Percentiles rank a stretch among this genome's conserved stretches.
phyloP scores from a whole-genome alignment of 495 filamentous ascomycete species.

The Zalerion maritima region DNA sequence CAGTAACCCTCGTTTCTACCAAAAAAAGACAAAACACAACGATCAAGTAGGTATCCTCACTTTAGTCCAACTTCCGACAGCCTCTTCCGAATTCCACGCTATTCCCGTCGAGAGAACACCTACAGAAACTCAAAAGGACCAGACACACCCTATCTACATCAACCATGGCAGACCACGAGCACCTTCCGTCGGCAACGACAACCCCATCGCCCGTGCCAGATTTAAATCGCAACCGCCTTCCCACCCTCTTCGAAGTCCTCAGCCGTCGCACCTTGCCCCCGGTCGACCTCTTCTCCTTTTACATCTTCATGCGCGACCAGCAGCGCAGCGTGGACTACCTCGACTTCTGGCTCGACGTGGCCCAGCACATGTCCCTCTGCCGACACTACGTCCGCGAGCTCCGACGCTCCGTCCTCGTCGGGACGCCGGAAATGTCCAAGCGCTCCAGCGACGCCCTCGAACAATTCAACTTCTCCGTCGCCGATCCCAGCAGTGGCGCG shows the following conservation, averaged over 20 bases:
- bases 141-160: too few relatives aligned
- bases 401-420: slow-evolving; percentile 79
- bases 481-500: slow-evolving; percentile 27
- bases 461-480: slow-evolving; percentile 45
- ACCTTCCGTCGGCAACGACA: slow-evolving; percentile 9
- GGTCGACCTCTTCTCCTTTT: slow-evolving; percentile 95
- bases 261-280: slow-evolving; percentile 81
- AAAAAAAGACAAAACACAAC: too few relatives aligned
- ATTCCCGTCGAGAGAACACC: too few relatives aligned
- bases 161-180: slow-evolving; percentile 24
- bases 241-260: slow-evolving; percentile 88
- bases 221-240: slow-evolving; percentile 61
- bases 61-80: too few relatives aligned
- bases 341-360: slow-evolving; percentile 99
- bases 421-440: slow-evolving; percentile 82
- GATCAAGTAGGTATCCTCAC: too few relatives aligned
- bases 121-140: too few relatives aligned
- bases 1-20: too few relatives aligned
- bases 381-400: slow-evolving; percentile 95
- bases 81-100: too few relatives aligned
- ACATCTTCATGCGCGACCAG: slow-evolving; percentile 99
- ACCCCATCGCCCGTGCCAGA: slow-evolving; percentile 31
- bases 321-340: slow-evolving; percentile 95
- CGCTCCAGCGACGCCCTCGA: slow-evolving; percentile 71
- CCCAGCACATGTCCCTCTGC: slow-evolving; percentile 95